These are phyloP conservation scores for Bacterosira constricta DNA, from an alignment of 108 stramenopile species.

Conservation along the genomic window DNA sequence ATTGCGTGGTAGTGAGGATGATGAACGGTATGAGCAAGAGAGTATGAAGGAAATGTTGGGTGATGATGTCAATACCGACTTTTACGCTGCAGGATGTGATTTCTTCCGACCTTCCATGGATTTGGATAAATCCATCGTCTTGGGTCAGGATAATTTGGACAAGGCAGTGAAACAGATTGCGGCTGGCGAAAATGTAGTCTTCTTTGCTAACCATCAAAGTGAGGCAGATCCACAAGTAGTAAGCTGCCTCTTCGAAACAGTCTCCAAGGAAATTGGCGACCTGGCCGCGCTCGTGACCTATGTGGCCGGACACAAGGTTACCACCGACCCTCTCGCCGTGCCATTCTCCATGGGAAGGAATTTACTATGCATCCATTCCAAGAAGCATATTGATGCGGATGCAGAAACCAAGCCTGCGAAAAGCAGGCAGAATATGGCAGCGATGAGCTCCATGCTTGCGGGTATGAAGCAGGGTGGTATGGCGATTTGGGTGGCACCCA, in stretches of 20 bases:
- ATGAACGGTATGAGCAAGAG: slow-evolving; percentile 55
- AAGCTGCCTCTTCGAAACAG: slow-evolving; percentile 65
- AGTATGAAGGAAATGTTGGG: slow-evolving; percentile 22
- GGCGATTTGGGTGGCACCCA: slow-evolving; percentile 96
- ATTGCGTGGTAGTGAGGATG: slow-evolving; percentile 63
- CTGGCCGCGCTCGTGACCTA: slow-evolving; percentile 77
- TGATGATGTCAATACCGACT: slow-evolving; percentile 57
- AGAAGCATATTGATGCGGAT: slow-evolving; percentile 96
- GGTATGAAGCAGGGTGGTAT: slow-evolving; percentile 84
- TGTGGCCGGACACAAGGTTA: slow-evolving; percentile 97
- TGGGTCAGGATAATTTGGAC: slow-evolving; percentile 78
- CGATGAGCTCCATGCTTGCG: slow-evolving; percentile 86
- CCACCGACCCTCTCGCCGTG: slow-evolving; percentile 91
- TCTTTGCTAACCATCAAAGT: slow-evolving; percentile 95
- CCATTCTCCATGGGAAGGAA: slow-evolving; percentile 96
- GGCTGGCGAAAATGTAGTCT: slow-evolving; percentile 91
- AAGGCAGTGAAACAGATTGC: slow-evolving; percentile 71
- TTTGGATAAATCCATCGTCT: slow-evolving; percentile 62
- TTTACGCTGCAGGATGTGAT: slow-evolving; percentile 85
- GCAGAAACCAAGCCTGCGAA: slow-evolving; percentile 89
- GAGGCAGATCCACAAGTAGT: slow-evolving; percentile 97
- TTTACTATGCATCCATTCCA: slow-evolving; percentile 94
- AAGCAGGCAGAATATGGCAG: slow-evolving; percentile 84
- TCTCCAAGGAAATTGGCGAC: slow-evolving; percentile 55
- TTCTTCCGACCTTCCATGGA: slow-evolving; percentile 93